Evolutionary conservation across 2,329 filamentous ascomycete genomes (phyloP), one percentile per base, ranked within the genome.

Genomic region (Sporothrix brunneoviolacea): DNA sequence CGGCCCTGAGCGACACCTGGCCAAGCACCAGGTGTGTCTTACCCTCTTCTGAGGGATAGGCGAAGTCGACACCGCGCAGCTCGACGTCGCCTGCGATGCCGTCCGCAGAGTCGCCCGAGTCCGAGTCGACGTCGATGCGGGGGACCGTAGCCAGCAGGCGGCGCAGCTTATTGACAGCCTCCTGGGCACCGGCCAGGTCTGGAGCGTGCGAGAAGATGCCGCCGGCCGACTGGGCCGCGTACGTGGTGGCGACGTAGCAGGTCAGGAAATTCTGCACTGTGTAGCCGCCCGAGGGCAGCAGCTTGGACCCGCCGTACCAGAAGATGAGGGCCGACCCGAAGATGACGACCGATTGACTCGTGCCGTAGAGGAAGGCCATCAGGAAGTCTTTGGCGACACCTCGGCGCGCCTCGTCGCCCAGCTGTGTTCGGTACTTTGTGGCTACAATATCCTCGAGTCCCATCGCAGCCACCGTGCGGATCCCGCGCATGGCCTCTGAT

Each of bases 31-130:
- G 87, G 58, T 94, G 88, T 58, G 95, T 88, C 0, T 88, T 86
- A 1, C 91, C 80, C 1, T 40, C 38, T 18, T 40, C 38, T n/a
- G 89, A 94, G 0, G 91, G 90, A 62, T 97, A 97, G 35, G 88
- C 80, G 76, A 96, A 96, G 64, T 95, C 88, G 2, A 96, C 89
- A 56, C 93, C 83, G n/a, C 86, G 82, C 70, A 97, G 93, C 64
- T 96, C 90, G 55, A 97, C 79, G 10, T 76, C 77, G n/a, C 91
- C 80, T 10, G 40, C 40, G 18, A 91, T 76, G 3, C 72, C 61
- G 2, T 79, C 68, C 4, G 93, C 58, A 2, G 68, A 69, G 21
- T 80, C 76, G n/a, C 89, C 90, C 1, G 84, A 80, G 0, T 75
- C 58, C 0, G 84, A 86, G 87, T 88, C 93, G 0, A 82, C 82